These are phyloP conservation scores for Lactifluus volemus DNA, from an alignment of 768 basidiomycete species.

Conservation along the genomic window DNA sequence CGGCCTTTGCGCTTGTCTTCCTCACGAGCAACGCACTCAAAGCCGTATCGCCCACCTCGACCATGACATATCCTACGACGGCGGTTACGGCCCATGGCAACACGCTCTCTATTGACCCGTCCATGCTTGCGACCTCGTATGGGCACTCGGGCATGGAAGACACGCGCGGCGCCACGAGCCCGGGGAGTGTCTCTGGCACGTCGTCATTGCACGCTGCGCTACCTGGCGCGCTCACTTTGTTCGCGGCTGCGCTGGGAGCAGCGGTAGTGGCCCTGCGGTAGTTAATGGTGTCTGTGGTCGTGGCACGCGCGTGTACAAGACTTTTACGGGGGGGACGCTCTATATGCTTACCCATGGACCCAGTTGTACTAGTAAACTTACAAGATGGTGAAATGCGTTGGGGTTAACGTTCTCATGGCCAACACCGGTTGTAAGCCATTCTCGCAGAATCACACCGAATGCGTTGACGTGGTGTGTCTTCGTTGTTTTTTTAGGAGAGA, in stretches of 20 bases:
- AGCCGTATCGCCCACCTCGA: constrained; percentile 30
- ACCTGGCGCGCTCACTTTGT: not conserved
- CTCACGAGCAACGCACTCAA: constrained; percentile 36
- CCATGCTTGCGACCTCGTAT: constrained; percentile 54
- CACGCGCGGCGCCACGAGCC: constrained; percentile 30
- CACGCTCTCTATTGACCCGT: constrained; percentile 46
- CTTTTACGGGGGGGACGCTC: no score
- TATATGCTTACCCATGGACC: no score
- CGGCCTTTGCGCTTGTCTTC: constrained; percentile 71
- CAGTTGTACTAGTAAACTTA: no score
- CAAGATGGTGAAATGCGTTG: no score
- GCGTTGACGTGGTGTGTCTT: no score
- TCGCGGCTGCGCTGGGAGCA: constrained; percentile 1
- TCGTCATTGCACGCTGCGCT: not conserved
- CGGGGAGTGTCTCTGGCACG: not conserved
- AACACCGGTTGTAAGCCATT: no score
- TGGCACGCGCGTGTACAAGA: no score
- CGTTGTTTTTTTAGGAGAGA: no score
- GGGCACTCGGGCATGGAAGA: constrained; percentile 34
- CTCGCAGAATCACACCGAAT: no score
- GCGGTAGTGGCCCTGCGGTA: not conserved
- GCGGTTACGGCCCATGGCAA: constrained; percentile 43
- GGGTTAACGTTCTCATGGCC: no score
- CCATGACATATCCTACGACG: constrained; percentile 42
- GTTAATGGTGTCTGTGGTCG: not conserved